phyloP scores from a whole-genome alignment of 2,329 filamentous ascomycete species.

The Sclerotinia subarctica region DNA sequence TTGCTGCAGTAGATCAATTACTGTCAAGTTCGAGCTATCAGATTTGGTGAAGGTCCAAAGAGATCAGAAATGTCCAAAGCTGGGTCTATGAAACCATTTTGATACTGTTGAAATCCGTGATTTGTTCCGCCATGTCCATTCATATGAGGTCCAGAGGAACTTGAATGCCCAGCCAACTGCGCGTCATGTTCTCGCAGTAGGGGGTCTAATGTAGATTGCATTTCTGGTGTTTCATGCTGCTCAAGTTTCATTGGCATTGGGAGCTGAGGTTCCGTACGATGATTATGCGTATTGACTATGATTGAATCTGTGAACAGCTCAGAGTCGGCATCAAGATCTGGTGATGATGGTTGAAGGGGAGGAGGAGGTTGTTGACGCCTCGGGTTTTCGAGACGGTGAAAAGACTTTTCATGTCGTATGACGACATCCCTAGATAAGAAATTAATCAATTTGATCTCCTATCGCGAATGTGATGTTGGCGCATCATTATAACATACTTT shows the following conservation, averaged over 20 bases:
- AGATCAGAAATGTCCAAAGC: constrained; percentile 18
- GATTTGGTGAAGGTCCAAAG: constrained; percentile 13
- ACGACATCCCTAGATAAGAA: constrained; percentile 19
- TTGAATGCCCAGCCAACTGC: constrained; percentile 16
- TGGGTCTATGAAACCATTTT: constrained; percentile 18
- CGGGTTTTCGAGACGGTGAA: constrained; percentile 19
- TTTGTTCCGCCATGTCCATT: constrained; percentile 8
- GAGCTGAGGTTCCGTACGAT: background rate
- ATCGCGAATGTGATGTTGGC: background rate
- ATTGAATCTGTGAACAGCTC: constrained; percentile 16
- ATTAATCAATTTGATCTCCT: background rate
- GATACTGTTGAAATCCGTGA: constrained; percentile 14
- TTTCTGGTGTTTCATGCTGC: constrained; percentile 16
- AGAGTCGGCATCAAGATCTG: constrained; percentile 11
- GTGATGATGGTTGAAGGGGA: constrained; percentile 11
- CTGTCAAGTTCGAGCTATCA: constrained; percentile 16
- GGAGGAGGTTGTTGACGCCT: constrained; percentile 20
- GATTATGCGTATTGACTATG: constrained; percentile 1
- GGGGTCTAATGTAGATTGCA: constrained; percentile 21
- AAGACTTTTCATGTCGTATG: constrained; percentile 23
- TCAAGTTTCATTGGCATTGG: constrained; percentile 7
- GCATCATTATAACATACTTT: constrained; percentile 17
- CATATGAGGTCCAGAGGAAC: constrained; percentile 5
- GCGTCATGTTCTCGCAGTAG: constrained; percentile 20
- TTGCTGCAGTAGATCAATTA: background rate